Evolutionary conservation across 2,329 filamentous ascomycete species (phyloP), one percentile per base, ranked within the genome.

Genomic region (Neophaeococcomyces aloes): DNA sequence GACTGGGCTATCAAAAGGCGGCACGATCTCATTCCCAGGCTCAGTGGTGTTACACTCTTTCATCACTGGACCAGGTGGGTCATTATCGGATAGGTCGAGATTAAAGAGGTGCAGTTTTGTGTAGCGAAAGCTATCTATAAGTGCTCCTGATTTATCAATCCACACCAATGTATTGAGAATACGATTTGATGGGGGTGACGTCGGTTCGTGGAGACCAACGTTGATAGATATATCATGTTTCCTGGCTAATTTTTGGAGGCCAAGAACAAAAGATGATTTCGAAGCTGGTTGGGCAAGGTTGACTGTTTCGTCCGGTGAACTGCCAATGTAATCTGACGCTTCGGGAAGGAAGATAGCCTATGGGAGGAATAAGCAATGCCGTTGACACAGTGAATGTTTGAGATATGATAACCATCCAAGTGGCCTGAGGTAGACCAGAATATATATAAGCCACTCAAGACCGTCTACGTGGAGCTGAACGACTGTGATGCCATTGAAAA

Each of bases 71-170:
- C 76, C 76, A 27, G 23, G 23, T 10, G 23, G 23, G 2, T 47
- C 52, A 27, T 44, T 33, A 18, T 66, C 65, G 43, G 71, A 65
- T 46, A 78, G 74, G 32, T 72, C 71, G 46, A 79, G 74, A 61
- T 95, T 86, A 64, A 96, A 95, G 11, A 95, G 72, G 61, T 95
- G 88, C 25, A 94, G 67, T 62, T 96, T 96, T 61, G 94, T 83
- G 65, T 95, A 95, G 15, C 71, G 66, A 11, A 79, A 70, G 1
- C 65, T 62, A 13, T 33, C 31, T 13, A 49, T 42, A 21, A 84
- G 77, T 3, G 69, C 57, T 1, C 81, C 81, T 0, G 66, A 55
- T 32, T 72, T 70, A 53, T 78, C 65, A 50, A 85, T 83, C 78
- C 79, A 84, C 35, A 83, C 67, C 21, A 79, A 65, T 0, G 74